phyloP scores from a whole-genome alignment of 2,329 filamentous ascomycete genomes.

The Botrytis hyacinthi region DNA sequence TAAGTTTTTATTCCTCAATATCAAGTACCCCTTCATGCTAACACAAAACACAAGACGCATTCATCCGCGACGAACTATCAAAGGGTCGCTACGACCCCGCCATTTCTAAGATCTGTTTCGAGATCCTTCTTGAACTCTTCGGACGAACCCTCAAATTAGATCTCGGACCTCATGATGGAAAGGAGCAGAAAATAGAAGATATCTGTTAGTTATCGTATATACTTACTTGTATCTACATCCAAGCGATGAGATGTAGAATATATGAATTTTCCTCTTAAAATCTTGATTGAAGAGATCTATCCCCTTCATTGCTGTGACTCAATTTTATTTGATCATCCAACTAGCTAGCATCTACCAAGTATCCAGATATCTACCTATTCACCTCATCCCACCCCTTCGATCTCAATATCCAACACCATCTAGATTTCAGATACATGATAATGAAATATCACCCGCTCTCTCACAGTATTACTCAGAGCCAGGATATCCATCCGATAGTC shows the following conservation, averaged over 20 bases:
- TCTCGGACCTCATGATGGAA: constrained; percentile 65
- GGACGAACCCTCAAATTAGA: constrained; percentile 74
- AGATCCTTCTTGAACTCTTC: constrained; percentile 86
- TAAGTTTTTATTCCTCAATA: constrained; percentile 41
- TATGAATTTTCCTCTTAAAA: not conserved
- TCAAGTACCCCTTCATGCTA: not conserved
- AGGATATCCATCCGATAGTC: no score
- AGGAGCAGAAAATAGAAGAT: constrained; percentile 64
- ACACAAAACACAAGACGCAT: constrained; percentile 59
- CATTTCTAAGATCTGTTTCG: constrained; percentile 82
- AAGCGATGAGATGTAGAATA: not conserved
- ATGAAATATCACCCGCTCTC: no score
- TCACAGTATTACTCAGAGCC: no score
- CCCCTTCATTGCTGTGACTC: not conserved
- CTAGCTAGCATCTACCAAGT: not conserved
- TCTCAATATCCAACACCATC: not conserved
- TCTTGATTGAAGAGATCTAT: not conserved
- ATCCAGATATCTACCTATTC: not conserved
- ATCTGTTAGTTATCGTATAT: constrained; percentile 54
- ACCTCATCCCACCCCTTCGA: not conserved
- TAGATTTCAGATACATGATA: no score
- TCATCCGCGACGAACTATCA: constrained; percentile 87
- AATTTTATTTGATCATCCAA: not conserved
- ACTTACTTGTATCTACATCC: not conserved
- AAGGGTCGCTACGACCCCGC: constrained; percentile 94